Evolutionary conservation across 306 rosid genomes (phyloP), one percentile per base, ranked within the genome.

Genomic region (Acmispon strigosus): DNA sequence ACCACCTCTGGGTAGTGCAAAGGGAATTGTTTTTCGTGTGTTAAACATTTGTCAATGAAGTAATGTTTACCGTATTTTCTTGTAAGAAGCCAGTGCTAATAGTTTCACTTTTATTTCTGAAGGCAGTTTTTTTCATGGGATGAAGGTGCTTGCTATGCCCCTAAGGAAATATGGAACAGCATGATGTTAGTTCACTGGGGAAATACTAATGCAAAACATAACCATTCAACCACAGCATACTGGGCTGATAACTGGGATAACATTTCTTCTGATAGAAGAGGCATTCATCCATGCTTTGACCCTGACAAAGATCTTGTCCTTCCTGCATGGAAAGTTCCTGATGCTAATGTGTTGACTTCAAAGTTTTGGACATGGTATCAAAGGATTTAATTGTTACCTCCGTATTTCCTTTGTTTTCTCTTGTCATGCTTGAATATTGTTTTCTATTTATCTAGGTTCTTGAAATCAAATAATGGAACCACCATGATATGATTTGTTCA

Each of bases 141-240:
- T 82, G 99, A 94, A 87, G 97, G 99, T 77, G 97, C 99, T 73
- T 94, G 99, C 87, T 94, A 91, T 87, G 97, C 99, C 59, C 99
- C 99, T 9, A 94, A 94, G 87, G 99, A 94, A 85, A 94, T 94
- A 84, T 90, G 99, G 97, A 84, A 76, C 81, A 94, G 99, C 84
- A 90, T 87, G 91, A 91, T 94, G 99, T 75, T 94, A 84, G 97
- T 89, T 69, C 99, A 94, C 78, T 94, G 99, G 99, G 99, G 99
- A 74, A 94, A 94, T 82, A 91, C 97, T 62, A 94, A 94, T 65
- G 56, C 90, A 12, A 94, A 94, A 81, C 95, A 94, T 34, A 89
- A 89, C 70, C 87, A 86, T 77, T 94, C 99, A 79, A 94, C 99
- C 17, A 94, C 99, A 66, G 97, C 99, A 29, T 94, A 91, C 76